Evolutionary conservation across 2,329 filamentous ascomycete species (phyloP).

Genomic region (Dactylellina leptospora): DNA sequence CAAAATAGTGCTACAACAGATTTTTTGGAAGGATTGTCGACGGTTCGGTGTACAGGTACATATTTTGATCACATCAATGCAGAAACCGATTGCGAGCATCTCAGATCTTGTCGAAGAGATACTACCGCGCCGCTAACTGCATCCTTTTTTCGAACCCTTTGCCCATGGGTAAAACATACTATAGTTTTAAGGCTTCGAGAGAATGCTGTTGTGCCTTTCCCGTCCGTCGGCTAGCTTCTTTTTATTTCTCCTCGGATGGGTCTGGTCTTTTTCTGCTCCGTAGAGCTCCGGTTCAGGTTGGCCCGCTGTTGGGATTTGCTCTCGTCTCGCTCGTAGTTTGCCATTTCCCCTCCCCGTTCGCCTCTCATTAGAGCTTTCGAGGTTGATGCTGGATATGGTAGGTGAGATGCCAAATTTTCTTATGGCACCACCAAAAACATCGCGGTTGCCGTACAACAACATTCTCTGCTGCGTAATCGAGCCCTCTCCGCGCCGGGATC

Average conservation of each 20-base stretch:
- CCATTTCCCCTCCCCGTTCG: constrained; percentile 8
- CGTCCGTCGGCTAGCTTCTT: constrained; percentile 45
- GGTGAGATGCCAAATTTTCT: constrained; percentile 28
- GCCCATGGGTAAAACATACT: too few species aligned
- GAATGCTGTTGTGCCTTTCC: constrained; percentile 45
- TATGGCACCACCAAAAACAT: constrained; percentile 30
- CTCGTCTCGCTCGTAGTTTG: constrained; percentile 8
- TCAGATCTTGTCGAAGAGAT: constrained; percentile 12
- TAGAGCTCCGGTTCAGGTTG: constrained; percentile 53
- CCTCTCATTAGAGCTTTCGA: background rate
- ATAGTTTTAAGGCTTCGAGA: constrained; percentile 31
- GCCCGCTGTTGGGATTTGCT: constrained; percentile 27
- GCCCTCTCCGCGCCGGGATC: constrained; percentile 21
- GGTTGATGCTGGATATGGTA: constrained; percentile 35
- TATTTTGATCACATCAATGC: constrained; percentile 2
- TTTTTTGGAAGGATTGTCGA: constrained; percentile 1
- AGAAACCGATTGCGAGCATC: background rate
- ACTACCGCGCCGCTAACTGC: constrained; percentile 1
- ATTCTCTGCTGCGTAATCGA: constrained; percentile 34
- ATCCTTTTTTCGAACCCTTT: too few species aligned
- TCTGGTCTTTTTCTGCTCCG: constrained; percentile 21
- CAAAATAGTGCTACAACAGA: constrained; percentile 42
- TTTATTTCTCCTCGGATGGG: constrained; percentile 28
- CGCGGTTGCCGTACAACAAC: constrained; percentile 34
- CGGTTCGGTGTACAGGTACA: constrained; percentile 25